Base-by-base conservation (phyloP, 192 early-diverging fungal genomes). In the Umbelopsis vinacea region DNA sequence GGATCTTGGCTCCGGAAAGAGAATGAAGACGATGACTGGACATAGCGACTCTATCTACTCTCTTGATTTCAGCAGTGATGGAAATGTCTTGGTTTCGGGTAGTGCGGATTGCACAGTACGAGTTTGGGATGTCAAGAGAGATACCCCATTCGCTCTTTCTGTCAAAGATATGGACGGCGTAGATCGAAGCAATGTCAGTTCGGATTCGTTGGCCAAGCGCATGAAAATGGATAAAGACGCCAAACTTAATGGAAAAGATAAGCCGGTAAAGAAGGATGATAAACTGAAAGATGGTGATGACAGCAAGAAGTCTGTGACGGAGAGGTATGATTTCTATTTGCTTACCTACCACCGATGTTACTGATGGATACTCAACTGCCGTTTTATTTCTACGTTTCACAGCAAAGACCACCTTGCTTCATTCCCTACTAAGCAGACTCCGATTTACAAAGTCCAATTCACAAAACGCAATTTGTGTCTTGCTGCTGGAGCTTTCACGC, bases 371-470 rank as follows among this genome's bases (percentile, higher is more conserved):
- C 37, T 47, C 45, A 47, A 26, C 40, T 43, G 29, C 29, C 29
- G 3, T 38, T 24, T 60, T 69, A 35, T 24, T 23, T 67, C 24
- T 23, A 26, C 9, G 45, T 33, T 24, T 11, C 53, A 60, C 74
- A 81, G 79, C 47, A 55, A 46, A 46, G 87, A 90, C 48, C 86
- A 90, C 53, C 71, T 97, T 19, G 87, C 83, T 4, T 88, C 92
- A 0, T 98, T 92, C 79, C 88, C 88, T 12, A 99, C 97, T 3
- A 98, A 98, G 79, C 86, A 87, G 74, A 98, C 97, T 43, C 96
- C 97, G 0, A 88, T 97, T 26, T 94, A 94, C 75, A 87, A 87
- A 63, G 84, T 97, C 43, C 80, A 89, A 72, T 97, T 95, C 79
- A 96, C 92, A 21, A 84, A 87, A 73, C 85, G 92, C 38, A 99